These are phyloP conservation scores for Tulasnella sp. DNA, from an alignment of 768 basidiomycete species.

Conservation along the genomic window DNA sequence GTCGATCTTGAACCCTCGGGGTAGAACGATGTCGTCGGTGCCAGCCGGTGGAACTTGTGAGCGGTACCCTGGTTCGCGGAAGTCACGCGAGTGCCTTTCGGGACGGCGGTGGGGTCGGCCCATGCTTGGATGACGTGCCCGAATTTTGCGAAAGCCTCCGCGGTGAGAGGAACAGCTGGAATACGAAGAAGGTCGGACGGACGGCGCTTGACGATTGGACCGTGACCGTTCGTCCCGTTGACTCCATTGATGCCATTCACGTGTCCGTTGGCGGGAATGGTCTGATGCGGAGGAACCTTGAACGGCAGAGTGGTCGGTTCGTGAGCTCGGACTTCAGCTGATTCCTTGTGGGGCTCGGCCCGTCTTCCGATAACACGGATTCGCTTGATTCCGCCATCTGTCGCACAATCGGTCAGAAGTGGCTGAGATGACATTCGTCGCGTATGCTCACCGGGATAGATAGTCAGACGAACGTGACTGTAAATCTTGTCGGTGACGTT, in stretches of 20 bases:
- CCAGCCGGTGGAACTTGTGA: slow-evolving; percentile 83
- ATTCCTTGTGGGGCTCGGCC: slow-evolving; percentile 21
- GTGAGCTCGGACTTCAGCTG: neutral
- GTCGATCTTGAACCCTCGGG: slow-evolving; percentile 32
- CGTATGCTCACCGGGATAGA: slow-evolving; percentile 50
- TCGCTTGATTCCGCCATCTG: slow-evolving; percentile 89
- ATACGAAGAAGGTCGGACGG: slow-evolving; percentile 16
- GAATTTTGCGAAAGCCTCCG: slow-evolving; percentile 77
- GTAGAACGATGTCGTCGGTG: slow-evolving; percentile 58
- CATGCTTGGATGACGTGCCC: slow-evolving; percentile 90
- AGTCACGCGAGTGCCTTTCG: slow-evolving; percentile 60
- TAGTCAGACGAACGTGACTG: slow-evolving; percentile 80
- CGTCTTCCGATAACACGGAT: slow-evolving; percentile 68
- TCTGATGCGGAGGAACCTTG: neutral
- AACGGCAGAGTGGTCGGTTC: neutral
- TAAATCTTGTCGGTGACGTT: slow-evolving; percentile 45
- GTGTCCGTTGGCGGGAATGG: neutral
- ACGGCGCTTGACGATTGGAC: neutral
- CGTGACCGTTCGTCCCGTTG: neutral
- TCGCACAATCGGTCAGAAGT: neutral
- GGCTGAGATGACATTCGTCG: neutral
- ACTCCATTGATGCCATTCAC: neutral
- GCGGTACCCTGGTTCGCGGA: slow-evolving; percentile 85
- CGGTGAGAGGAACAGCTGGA: slow-evolving; percentile 48
- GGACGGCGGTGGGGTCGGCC: slow-evolving; percentile 47